Evolutionary conservation across 495 filamentous ascomycete species (phyloP).

Genomic region (Aspergillus avenaceus): DNA sequence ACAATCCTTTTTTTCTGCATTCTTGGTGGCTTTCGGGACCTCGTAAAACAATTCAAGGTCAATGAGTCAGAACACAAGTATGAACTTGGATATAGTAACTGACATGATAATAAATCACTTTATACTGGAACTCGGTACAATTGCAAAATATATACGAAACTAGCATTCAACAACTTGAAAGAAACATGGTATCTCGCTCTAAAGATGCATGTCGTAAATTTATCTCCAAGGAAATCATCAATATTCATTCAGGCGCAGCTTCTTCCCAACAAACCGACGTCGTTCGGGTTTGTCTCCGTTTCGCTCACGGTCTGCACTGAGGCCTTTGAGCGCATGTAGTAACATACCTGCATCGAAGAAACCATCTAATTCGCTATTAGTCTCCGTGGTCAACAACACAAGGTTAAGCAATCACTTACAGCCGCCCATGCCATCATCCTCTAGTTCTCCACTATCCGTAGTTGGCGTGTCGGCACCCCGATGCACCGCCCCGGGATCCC

Average conservation of each 20-base stretch:
- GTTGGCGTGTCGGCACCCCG: conserved; percentile 49
- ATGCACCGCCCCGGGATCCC: conserved; percentile 26
- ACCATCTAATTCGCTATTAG: conserved; percentile 60
- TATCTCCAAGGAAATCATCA: conserved; percentile 22
- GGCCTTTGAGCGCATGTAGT: conserved; percentile 74
- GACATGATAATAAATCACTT: too few species aligned
- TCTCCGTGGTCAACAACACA: conserved; percentile 9
- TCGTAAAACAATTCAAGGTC: too few species aligned
- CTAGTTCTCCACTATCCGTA: conserved; percentile 62
- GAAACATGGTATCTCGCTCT: background rate
- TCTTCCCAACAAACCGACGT: conserved; percentile 73
- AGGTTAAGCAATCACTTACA: conserved; percentile 56
- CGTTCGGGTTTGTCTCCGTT: conserved; percentile 38
- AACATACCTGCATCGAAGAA: conserved; percentile 97
- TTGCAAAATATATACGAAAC: too few species aligned
- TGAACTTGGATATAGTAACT: too few species aligned
- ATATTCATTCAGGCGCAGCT: conserved; percentile 71
- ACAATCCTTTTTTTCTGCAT: background rate
- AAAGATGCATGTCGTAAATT: background rate
- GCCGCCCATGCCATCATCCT: conserved; percentile 87
- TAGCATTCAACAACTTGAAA: too few species aligned
- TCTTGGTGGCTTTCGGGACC: background rate
- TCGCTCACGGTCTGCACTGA: conserved; percentile 47
- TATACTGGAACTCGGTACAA: background rate
- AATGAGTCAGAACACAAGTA: background rate